Evolutionary conservation across 163 green algal species (phyloP), one percentile per base, ranked within the genome.

Genomic region (Smithsoniella earleae): DNA sequence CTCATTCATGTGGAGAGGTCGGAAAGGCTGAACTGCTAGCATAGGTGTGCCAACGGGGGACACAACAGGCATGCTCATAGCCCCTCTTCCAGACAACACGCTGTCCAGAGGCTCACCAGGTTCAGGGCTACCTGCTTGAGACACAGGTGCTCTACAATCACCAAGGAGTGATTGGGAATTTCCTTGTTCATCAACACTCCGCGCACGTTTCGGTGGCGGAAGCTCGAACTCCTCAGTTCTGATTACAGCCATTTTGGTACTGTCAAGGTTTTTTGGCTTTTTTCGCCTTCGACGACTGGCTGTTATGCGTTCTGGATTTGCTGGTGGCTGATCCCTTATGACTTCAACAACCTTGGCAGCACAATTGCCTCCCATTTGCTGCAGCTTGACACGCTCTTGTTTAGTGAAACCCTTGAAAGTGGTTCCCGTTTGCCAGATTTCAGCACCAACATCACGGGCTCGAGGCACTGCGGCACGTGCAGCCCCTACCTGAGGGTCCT

Each of bases 391-490:
- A 27, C 49, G 49, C 49, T 64, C 49, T 27, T 64, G 49, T 27
- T 64, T 64, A 6, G 49, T 64, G 13, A 64, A 64, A 13, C 49
- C 49, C 13, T 73, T 74, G 64, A 34, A 36, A 33, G 16, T 49
- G 30, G 10, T 69, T 62, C 34, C 43, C 8, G 43, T 73, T 30
- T 74, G 74, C 79, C 79, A 83, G 52, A 83, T 83, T 2, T 77
- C 79, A 33, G 79, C 79, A n/a, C 76, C 73, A 1, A 45, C 36
- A 46, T 83, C 79, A 18, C 79, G 69, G 16, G 65, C 55, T 16
- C 79, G 79, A 62, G 80, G 73, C 6, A 62, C 36, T 3, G 38
- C 43, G 4, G 38, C 76, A 22, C 79, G 73, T 22, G 73, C 45
- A 25, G 69, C 73, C n/a, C 79, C 79, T 36, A 79, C 66, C 20